A percentile compares a stretch with the other conserved stretches of the same genome.
These are phyloP conservation scores for Chytriomyces confervae DNA, from an alignment of 192 early-diverging fungal genomes.

Conservation along the genomic window DNA sequence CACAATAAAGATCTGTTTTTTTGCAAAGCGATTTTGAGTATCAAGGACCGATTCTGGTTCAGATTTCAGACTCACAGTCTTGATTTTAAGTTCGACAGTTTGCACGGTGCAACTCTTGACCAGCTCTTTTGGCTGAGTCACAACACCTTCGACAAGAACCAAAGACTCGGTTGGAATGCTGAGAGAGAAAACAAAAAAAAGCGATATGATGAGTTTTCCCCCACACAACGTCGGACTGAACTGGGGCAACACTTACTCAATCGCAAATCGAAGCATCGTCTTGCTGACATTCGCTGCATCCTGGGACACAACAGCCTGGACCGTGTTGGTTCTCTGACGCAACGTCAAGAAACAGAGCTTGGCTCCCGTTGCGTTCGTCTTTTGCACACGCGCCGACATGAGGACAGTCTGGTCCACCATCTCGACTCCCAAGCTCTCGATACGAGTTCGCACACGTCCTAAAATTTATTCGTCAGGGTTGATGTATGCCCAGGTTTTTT, in stretches of 20 bases:
- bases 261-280: constrained; percentile 93
- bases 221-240: no score
- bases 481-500: background rate
- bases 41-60: background rate
- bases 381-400: constrained; percentile 91
- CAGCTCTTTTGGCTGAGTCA: constrained; percentile 78
- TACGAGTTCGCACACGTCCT: constrained; percentile 69
- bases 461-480: background rate
- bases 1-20: constrained; percentile 50
- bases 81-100: constrained; percentile 87
- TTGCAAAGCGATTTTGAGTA: background rate
- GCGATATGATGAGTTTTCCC: background rate
- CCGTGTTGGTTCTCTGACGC: constrained; percentile 85
- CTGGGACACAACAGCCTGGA: constrained; percentile 82
- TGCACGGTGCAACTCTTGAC: constrained; percentile 93
- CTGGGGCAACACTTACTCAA: constrained; percentile 47
- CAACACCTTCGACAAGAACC: constrained; percentile 81
- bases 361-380: constrained; percentile 77
- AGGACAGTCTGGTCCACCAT: constrained; percentile 77
- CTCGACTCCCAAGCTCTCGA: constrained; percentile 66
- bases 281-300: constrained; percentile 85
- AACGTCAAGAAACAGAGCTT: constrained; percentile 93
- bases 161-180: constrained; percentile 89
- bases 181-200: background rate
- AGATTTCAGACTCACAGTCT: constrained; percentile 56